Evolutionary conservation across 768 basidiomycete genomes (phyloP).

Genomic region (Russula vinacea): DNA sequence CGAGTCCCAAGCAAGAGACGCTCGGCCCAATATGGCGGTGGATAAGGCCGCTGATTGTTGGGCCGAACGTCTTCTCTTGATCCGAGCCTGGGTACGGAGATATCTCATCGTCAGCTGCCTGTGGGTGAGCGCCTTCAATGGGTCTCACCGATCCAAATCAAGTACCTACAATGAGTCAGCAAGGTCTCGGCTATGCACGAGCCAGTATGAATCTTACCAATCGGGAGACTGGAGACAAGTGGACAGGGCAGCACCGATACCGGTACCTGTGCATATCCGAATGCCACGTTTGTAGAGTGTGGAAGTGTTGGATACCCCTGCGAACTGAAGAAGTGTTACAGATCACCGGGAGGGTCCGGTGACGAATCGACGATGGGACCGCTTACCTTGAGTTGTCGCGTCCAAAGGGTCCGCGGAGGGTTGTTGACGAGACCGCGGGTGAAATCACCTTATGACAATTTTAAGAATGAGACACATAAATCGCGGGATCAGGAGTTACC

Average conservation of each 20-base stretch:
- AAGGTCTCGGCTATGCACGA: neutral
- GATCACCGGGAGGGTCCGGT: too few relatives aligned
- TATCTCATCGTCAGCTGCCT: neutral
- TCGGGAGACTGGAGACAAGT: conserved; percentile 43
- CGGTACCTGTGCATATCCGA: conserved; percentile 47
- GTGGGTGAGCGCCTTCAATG: neutral
- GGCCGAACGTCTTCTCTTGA: conserved; percentile 46
- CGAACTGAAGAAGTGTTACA: conserved; percentile 32
- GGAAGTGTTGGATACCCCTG: conserved; percentile 45
- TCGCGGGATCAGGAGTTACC: conserved; percentile 25
- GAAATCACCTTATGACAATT: conserved; percentile 37
- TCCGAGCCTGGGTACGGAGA: conserved; percentile 36
- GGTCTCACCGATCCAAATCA: conserved; percentile 41
- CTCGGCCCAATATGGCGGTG: conserved; percentile 40
- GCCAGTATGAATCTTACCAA: conserved; percentile 34
- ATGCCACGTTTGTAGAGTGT: conserved; percentile 45
- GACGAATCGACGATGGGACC: neutral
- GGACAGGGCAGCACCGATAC: conserved; percentile 44
- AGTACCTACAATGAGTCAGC: conserved; percentile 34
- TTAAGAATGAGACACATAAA: neutral
- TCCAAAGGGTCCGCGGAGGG: conserved; percentile 44
- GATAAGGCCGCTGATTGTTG: conserved; percentile 43
- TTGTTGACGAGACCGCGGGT: conserved; percentile 43
- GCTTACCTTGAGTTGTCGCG: conserved; percentile 43
- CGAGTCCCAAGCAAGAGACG: conserved; percentile 44